phyloP scores from a whole-genome alignment of 2,329 filamentous ascomycete species.

The Trichoderma harzianum region DNA sequence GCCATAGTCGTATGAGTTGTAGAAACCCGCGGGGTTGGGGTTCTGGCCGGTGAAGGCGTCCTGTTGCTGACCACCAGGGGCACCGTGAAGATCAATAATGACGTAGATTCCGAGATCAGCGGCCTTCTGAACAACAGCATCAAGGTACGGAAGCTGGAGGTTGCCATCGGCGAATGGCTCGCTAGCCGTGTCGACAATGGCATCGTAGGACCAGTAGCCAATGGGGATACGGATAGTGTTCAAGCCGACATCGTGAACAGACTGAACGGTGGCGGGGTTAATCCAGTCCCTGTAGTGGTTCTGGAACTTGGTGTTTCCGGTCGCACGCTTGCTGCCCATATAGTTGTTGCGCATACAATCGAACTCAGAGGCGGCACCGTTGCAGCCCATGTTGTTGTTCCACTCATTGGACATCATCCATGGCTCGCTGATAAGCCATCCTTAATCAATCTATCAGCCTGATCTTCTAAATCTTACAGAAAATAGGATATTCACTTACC shows the following conservation, averaged over 20 bases:
- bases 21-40: slow-evolving; percentile 47
- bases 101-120: slow-evolving; percentile 33
- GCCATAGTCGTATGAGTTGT: slow-evolving; percentile 52
- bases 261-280: slow-evolving; percentile 40
- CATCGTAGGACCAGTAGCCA: slow-evolving; percentile 52
- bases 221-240: slow-evolving; percentile 53
- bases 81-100: slow-evolving; percentile 40
- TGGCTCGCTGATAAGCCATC: slow-evolving; percentile 45
- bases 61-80: slow-evolving; percentile 44
- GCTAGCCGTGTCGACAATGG: slow-evolving; percentile 42
- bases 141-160: slow-evolving; percentile 31
- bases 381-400: slow-evolving; percentile 44
- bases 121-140: slow-evolving; percentile 31
- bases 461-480: no score
- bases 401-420: slow-evolving; percentile 49
- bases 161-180: slow-evolving; percentile 45
- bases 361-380: slow-evolving; percentile 43
- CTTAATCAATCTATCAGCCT: slow-evolving; percentile 6
- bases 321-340: slow-evolving; percentile 25
- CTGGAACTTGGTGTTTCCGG: slow-evolving; percentile 46
- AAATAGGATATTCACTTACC: slow-evolving; percentile 32
- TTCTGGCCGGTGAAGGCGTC: slow-evolving; percentile 44
- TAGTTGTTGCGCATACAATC: slow-evolving; percentile 44
- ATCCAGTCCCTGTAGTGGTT: slow-evolving; percentile 42
- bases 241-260: slow-evolving; percentile 48